Base-by-base conservation (phyloP, 108 stramenopile genomes). In the Phaeodactylum tricornutum region DNA sequence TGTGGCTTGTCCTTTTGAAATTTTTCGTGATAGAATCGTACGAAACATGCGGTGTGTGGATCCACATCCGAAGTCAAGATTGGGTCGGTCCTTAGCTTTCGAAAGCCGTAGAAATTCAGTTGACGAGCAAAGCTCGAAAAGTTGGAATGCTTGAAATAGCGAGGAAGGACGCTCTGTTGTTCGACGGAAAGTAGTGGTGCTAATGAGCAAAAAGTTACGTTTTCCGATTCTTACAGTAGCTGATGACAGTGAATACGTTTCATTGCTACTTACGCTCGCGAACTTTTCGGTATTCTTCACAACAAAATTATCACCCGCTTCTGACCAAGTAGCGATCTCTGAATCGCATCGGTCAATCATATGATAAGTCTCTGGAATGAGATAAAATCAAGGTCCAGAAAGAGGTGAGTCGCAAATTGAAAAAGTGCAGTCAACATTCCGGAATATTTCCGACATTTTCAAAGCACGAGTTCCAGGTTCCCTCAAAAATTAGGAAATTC, bases 111-210 rank as follows among this genome's bases (percentile, higher is more conserved):
- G 40, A 82, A 78, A 49, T 84, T 84, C 2, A 84, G 59, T 43
- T 84, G 78, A 21, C 83, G 51, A 8, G 83, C 75, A 64, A 84
- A 84, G 21, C 72, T 74, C 0, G 75, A 72, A 61, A 84, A 84
- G 41, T 84, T 84, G 48, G 65, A 62, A 49, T 84, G 83, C 42
- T 79, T 80, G 59, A 84, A 84, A 47, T 79, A 84, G 23, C 72
- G 54, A 12, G 83, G 83, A 0, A 84, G 56, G 1, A 84, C 72
- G 2, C 34, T 46, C 45, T 68, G 47, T 1, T 23, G 21, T 24
- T 14, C 7, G 7, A 16, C 9, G 7, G n/a, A 42, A 9, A 15
- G 9, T 16, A 9, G 7, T 15, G 17, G 15, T 7, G 17, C 7
- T 26, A 46, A 22, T 8, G 27, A 46, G 25, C 9, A 46, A 4